Evolutionary conservation across 2,329 filamentous ascomycete genomes (phyloP).

Genomic region (Niveomyces coronatus): DNA sequence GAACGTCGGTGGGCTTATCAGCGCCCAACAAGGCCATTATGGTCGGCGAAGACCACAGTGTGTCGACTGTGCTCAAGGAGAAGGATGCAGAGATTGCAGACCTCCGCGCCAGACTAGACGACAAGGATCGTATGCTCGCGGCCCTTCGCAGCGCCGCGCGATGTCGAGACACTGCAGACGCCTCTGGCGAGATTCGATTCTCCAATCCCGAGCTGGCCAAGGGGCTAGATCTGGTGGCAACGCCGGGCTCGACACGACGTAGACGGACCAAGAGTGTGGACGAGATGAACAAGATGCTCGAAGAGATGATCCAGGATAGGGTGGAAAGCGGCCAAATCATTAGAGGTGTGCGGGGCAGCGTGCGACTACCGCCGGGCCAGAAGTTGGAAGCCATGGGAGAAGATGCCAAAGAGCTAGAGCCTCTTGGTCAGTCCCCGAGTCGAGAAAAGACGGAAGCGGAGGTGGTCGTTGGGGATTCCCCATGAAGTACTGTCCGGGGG

Average conservation of each 20-base stretch:
- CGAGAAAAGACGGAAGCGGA: constrained; percentile 14
- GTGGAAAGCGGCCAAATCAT: constrained; percentile 67
- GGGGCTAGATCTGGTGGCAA: constrained; percentile 16
- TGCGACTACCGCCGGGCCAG: constrained; percentile 43
- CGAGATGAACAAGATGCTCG: constrained; percentile 86
- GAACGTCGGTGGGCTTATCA: constrained; percentile 66
- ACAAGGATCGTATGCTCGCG: constrained; percentile 88
- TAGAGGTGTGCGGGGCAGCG: constrained; percentile 55
- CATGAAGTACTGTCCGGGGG: too few relatives aligned
- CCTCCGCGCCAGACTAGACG: constrained; percentile 77
- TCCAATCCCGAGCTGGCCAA: constrained; percentile 14
- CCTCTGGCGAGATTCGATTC: constrained; percentile 23
- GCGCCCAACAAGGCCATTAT: constrained; percentile 51
- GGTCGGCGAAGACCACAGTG: constrained; percentile 70
- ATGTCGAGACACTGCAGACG: constrained; percentile 73
- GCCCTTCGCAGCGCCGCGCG: constrained; percentile 78
- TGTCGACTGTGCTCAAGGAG: constrained; percentile 64
- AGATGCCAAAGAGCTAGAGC: constrained; percentile 26
- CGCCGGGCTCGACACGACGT: constrained; percentile 23
- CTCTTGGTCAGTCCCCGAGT: constrained; percentile 28
- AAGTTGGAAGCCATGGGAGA: constrained; percentile 29
- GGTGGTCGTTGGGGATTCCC: constrained; percentile 20
- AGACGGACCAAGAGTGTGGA: constrained; percentile 63
- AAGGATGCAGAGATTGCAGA: constrained; percentile 91
- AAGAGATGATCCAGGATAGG: constrained; percentile 91